Conservation (phyloP, 2,329 filamentous ascomycete species). For the Periconia sp. region DNA sequence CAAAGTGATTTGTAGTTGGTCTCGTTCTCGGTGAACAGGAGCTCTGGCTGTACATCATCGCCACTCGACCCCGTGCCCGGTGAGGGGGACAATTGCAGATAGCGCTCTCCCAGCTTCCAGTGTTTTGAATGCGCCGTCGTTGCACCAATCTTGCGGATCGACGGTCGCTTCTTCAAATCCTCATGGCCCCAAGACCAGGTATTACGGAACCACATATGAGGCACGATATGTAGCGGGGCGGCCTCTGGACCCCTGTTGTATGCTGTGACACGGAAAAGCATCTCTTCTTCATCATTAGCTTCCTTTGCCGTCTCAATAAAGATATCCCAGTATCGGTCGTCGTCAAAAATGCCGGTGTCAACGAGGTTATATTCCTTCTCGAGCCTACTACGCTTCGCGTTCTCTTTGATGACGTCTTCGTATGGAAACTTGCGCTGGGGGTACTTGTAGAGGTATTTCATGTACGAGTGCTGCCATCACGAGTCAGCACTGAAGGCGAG, state of each 20-base stretch:
- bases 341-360: conserved; percentile 86
- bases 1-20: conserved; percentile 84
- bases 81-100: conserved; percentile 85
- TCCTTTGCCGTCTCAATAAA: conserved; percentile 97
- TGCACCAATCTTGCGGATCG: conserved; percentile 70
- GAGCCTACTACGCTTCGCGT: conserved; percentile 74
- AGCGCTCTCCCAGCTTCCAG: conserved; percentile 79
- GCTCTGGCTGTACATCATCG: conserved; percentile 81
- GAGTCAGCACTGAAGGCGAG: conserved; percentile 44
- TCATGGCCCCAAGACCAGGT: conserved; percentile 96
- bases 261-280: conserved; percentile 91
- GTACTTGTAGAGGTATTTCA: conserved; percentile 99
- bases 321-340: conserved; percentile 95
- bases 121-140: conserved; percentile 79
- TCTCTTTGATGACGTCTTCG: conserved; percentile 83
- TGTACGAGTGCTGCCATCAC: conserved; percentile 81
- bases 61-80: conserved; percentile 80
- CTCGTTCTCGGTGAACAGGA: conserved; percentile 95
- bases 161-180: conserved; percentile 75
- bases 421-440: conserved; percentile 92
- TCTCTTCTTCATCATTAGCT: conserved; percentile 85
- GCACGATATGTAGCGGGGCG: conserved; percentile 89
- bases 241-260: conserved; percentile 94
- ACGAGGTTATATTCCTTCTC: conserved; percentile 91
- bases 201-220: conserved; percentile 96